phyloP scores from a whole-genome alignment of 768 basidiomycete species.

The Rickenella mellea region DNA sequence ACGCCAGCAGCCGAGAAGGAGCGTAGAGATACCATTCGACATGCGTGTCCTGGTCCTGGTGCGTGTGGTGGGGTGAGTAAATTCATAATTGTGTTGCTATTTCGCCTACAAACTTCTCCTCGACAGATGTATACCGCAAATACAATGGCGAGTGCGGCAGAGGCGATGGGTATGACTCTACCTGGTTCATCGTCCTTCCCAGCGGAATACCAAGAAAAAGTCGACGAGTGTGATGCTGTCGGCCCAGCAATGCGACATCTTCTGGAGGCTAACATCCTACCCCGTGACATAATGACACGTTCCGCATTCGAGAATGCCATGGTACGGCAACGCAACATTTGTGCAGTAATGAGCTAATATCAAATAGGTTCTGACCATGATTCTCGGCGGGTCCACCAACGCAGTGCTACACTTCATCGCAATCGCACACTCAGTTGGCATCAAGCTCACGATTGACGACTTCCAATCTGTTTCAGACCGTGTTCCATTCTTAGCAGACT shows the following conservation, averaged over 20 bases:
- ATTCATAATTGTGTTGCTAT: slow-evolving; percentile 1
- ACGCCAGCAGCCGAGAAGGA: slow-evolving; percentile 74
- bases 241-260: slow-evolving; percentile 82
- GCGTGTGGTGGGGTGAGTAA: slow-evolving; percentile 90
- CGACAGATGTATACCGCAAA: slow-evolving; percentile 94
- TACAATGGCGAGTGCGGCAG: slow-evolving; percentile 94
- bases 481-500: slow-evolving; percentile 88
- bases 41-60: slow-evolving; percentile 96
- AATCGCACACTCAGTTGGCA: slow-evolving; percentile 91
- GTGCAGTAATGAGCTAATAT: neutral
- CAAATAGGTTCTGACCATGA: slow-evolving; percentile 83
- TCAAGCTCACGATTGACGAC: slow-evolving; percentile 82
- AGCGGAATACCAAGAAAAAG: slow-evolving; percentile 85
- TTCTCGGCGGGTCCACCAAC: slow-evolving; percentile 96
- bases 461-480: slow-evolving; percentile 91
- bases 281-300: slow-evolving; percentile 93
- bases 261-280: slow-evolving; percentile 84
- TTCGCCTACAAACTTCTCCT: neutral
- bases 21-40: slow-evolving; percentile 79
- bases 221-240: slow-evolving; percentile 69
- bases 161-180: slow-evolving; percentile 92
- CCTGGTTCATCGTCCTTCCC: slow-evolving; percentile 97
- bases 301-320: slow-evolving; percentile 98
- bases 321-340: slow-evolving; percentile 33
- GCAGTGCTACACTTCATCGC: slow-evolving; percentile 96